Evolutionary conservation across 306 rosid genomes (phyloP).

Genomic region (Carpinus viminea): DNA sequence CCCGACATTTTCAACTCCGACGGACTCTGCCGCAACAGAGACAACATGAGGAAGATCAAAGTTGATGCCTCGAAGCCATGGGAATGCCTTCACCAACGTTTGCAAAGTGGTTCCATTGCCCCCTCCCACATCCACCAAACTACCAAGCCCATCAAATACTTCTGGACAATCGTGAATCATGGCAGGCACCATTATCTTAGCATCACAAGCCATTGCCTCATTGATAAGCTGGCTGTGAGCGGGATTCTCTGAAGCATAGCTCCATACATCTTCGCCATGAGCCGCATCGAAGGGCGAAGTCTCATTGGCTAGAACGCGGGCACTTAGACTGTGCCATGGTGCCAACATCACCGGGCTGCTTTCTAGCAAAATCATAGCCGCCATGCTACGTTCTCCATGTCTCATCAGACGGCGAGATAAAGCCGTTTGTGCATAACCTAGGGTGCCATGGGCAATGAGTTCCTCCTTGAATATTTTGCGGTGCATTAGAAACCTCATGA

Average conservation of each 20-base stretch:
- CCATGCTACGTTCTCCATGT: constrained; percentile 26
- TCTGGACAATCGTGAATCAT: constrained; percentile 39
- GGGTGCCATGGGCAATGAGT: background rate
- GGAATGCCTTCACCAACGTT: constrained; percentile 36
- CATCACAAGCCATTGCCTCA: constrained; percentile 67
- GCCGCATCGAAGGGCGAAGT: constrained; percentile 34
- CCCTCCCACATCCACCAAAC: constrained; percentile 78
- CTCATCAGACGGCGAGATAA: constrained; percentile 38
- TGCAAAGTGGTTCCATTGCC: constrained; percentile 59
- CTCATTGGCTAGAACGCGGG: constrained; percentile 17
- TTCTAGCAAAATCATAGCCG: constrained; percentile 27
- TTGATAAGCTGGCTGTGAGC: constrained; percentile 46
- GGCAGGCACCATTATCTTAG: constrained; percentile 33
- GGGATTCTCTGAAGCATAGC: constrained; percentile 28
- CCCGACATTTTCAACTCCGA: constrained; percentile 42
- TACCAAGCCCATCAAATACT: constrained; percentile 41
- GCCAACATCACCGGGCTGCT: constrained; percentile 48
- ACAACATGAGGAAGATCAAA: constrained; percentile 76
- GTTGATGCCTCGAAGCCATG: constrained; percentile 55
- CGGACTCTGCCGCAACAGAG: constrained; percentile 18
- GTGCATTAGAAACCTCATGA: constrained; percentile 55
- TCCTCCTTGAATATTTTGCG: constrained; percentile 43
- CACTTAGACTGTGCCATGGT: constrained; percentile 43
- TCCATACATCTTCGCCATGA: constrained; percentile 60
- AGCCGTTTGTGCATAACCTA: constrained; percentile 33